Evolutionary conservation across 768 basidiomycete genomes (phyloP), one percentile per base, ranked within the genome.

Genomic region (Macrolepiota dolichaula): DNA sequence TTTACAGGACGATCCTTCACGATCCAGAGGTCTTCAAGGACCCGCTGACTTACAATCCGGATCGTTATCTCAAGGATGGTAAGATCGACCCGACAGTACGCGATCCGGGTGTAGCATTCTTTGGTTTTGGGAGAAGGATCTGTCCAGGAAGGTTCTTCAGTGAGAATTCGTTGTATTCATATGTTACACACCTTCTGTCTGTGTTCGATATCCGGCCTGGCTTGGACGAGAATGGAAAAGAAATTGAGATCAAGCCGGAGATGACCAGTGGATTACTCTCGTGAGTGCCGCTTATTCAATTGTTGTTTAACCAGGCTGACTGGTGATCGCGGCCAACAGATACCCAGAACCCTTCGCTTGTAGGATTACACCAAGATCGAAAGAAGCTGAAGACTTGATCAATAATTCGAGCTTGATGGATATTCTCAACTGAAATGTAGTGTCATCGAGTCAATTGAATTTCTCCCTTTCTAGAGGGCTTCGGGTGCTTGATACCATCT

Each of bases 121-220:
- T 74, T 59, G 72, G 75, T 15, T 74, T 68, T 65, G 75, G 75
- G 12, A 38, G 51, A 36, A 70, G 72, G 51, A 68, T 71, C 22
- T 73, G 69, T 24, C 68, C 72, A 12, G 72, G 70, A 13, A 58
- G 68, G 44, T 55, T 68, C 46, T 62, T 70, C 55, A 65, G 61
- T 47, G 66, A 69, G 13, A 66, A 70, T 37, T 64, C 68, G 7
- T 58, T 71, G 5, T 71, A 63, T 27, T 32, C 56, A 2, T 62
- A 65, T 12, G 62, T 69, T 9, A 62, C 69, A 0, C 69, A 64
- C 12, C 47, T 67, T 19, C 61, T 73, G 24, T 62, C 67, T 19
- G 69, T 66, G 3, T 73, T 64, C 51, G 63, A 71, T 51, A 69
- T 73, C 46, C 62, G 51, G 17, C 62, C 70, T 12, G 65, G 67